Conservation (phyloP, 352 stramenopile genomes). For the Pythium folliculosum region DNA sequence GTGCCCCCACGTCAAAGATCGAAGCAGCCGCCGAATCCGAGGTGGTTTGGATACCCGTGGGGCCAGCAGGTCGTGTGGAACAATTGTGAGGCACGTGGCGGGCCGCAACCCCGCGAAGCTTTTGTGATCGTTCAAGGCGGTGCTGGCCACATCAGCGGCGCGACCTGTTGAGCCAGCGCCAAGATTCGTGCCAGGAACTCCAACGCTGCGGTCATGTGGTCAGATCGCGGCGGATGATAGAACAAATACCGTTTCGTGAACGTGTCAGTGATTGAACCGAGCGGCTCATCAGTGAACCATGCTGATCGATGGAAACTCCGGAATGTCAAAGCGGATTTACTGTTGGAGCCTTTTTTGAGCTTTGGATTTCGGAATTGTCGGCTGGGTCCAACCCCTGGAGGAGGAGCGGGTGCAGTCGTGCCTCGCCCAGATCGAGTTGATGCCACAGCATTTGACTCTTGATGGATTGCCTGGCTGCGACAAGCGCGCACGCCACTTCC, state of each 20-base stretch:
- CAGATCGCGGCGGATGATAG: not conserved
- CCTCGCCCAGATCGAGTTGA: not conserved
- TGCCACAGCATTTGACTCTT: not conserved
- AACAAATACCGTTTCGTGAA: slow-evolving; percentile 2
- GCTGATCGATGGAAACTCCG: not conserved
- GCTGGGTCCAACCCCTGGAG: too few species aligned
- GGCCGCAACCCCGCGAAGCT: not conserved
- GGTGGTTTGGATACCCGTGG: not conserved
- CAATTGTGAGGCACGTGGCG: not conserved
- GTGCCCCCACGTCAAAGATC: not conserved
- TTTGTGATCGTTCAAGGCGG: not conserved
- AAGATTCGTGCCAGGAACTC: not conserved
- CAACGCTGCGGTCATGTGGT: not conserved
- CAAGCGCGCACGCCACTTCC: not conserved
- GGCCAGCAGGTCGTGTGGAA: not conserved
- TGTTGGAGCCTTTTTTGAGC: too few species aligned
- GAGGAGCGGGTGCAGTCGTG: not conserved
- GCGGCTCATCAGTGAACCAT: not conserved
- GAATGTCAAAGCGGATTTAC: not conserved
- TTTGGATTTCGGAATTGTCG: too few species aligned
- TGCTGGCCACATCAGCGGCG: slow-evolving; percentile 9
- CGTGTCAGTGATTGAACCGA: not conserved
- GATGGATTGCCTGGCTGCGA: not conserved
- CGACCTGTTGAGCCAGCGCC: not conserved
- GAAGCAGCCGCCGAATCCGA: not conserved